phyloP scores from a whole-genome alignment of 2,329 filamentous ascomycete species.

The Diaporthe sp. region DNA sequence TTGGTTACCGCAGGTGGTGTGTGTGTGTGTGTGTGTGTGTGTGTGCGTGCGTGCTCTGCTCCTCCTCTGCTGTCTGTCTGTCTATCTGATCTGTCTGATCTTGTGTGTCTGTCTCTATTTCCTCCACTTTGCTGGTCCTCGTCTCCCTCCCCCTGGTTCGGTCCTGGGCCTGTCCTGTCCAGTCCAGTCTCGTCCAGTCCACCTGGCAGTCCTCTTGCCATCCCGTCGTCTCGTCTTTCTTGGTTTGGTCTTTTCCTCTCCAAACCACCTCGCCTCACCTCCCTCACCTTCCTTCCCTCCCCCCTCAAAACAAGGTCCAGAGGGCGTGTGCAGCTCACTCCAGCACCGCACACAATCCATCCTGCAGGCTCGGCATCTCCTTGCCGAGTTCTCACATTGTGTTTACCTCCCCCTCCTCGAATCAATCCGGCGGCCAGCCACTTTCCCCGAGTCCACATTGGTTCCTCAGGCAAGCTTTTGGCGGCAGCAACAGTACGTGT shows the following conservation, averaged over 20 bases:
- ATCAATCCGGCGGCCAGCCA: conserved; percentile 17
- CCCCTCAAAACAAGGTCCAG: background rate
- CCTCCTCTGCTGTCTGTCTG: background rate
- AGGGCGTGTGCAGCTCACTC: conserved; percentile 29
- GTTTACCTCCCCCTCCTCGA: background rate
- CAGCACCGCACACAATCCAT: conserved; percentile 19
- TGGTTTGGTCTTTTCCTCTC: conserved; percentile 19
- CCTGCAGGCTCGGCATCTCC: conserved; percentile 27
- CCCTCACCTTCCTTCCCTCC: conserved; percentile 5
- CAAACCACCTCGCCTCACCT: conserved; percentile 18
- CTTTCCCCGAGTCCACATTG: conserved; percentile 21
- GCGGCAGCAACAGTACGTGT: conserved; percentile 29
- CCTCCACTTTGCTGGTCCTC: conserved; percentile 22
- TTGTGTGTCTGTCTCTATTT: conserved; percentile 25
- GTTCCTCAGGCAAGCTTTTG: conserved; percentile 13
- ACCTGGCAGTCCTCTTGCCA: conserved; percentile 22
- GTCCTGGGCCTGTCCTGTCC: conserved; percentile 22
- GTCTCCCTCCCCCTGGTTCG: conserved; percentile 27
- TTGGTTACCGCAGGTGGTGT: too few species aligned
- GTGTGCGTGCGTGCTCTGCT: background rate
- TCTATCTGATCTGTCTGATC: conserved; percentile 23
- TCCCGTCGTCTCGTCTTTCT: conserved; percentile 14
- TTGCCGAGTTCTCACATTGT: conserved; percentile 27
- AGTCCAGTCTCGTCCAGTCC: conserved; percentile 22
- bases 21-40: too few species aligned